Percentiles rank a stretch among this genome's conserved stretches.
phyloP scores from a whole-genome alignment of 495 filamentous ascomycete species.

The Penicillium manginii region DNA sequence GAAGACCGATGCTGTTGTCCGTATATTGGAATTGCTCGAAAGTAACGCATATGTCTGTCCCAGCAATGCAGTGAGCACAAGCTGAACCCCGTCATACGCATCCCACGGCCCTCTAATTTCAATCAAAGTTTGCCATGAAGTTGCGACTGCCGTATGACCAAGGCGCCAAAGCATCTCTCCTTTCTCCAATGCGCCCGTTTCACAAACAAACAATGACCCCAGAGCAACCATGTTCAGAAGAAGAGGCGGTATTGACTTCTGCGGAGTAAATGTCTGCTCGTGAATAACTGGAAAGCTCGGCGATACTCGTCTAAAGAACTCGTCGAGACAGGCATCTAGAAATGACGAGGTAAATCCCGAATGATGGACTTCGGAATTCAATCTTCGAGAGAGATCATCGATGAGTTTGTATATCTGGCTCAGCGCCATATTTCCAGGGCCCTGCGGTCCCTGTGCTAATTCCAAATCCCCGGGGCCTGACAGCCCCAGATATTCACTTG shows the following conservation, averaged over 20 bases:
- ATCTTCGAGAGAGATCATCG: conserved; percentile 19
- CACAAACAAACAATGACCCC: conserved; percentile 23
- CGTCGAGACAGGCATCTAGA: conserved; percentile 21
- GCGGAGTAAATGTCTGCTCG: conserved; percentile 15
- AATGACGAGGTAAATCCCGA: conserved; percentile 22
- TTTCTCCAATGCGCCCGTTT: conserved; percentile 12
- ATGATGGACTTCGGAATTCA: conserved; percentile 18
- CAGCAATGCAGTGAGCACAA: conserved; percentile 22
- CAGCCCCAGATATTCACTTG: neutral
- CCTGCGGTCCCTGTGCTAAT: neutral
- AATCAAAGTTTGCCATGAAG: conserved; percentile 23
- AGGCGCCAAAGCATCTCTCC: conserved; percentile 25
- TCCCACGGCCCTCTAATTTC: conserved; percentile 18
- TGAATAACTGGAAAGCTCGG: conserved; percentile 21
- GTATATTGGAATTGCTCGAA: conserved; percentile 17
- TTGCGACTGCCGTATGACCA: conserved; percentile 23
- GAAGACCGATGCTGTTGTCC: conserved; percentile 20
- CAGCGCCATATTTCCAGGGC: conserved; percentile 13
- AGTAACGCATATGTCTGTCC: conserved; percentile 24
- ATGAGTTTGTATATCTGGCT: conserved; percentile 20
- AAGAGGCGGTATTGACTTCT: conserved; percentile 20
- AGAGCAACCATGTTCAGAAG: conserved; percentile 25
- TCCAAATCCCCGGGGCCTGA: neutral
- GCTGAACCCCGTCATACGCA: conserved; percentile 23
- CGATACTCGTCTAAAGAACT: conserved; percentile 20